These are phyloP conservation scores for Fusarium kyushuense DNA, from an alignment of 2,329 filamentous ascomycete genomes.

Conservation along the genomic window DNA sequence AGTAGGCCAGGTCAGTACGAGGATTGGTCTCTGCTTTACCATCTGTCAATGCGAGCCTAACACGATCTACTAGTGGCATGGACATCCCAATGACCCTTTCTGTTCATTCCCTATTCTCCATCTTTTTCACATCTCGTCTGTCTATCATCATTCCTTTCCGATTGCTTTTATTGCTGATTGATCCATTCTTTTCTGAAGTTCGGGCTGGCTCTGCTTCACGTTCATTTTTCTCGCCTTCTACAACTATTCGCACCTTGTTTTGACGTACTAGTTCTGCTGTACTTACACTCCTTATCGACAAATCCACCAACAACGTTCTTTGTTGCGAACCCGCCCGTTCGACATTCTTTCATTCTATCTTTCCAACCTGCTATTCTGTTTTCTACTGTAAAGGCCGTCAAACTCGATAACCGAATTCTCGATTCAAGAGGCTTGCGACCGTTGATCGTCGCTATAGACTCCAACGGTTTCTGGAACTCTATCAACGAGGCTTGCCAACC, in stretches of 20 bases:
- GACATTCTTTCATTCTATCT: conserved; percentile 43
- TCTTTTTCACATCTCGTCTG: conserved; percentile 36
- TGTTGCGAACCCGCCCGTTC: conserved; percentile 36
- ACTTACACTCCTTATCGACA: conserved; percentile 28
- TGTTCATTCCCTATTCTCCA: conserved; percentile 31
- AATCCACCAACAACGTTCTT: conserved; percentile 39
- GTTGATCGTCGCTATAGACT: conserved; percentile 30
- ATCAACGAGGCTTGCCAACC: conserved; percentile 28
- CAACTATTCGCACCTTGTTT: conserved; percentile 5
- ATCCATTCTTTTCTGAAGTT: conserved; percentile 37
- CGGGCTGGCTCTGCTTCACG: conserved; percentile 44
- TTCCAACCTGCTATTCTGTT: not conserved
- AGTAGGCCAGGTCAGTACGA: conserved; percentile 1
- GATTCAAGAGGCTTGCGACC: conserved; percentile 20
- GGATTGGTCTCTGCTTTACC: conserved; percentile 1
- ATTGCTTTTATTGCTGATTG: conserved; percentile 26
- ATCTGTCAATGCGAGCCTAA: conserved; percentile 22
- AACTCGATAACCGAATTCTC: conserved; percentile 10
- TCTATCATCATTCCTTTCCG: conserved; percentile 39
- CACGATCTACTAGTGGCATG: conserved; percentile 21
- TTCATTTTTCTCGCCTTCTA: conserved; percentile 31
- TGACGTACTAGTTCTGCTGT: conserved; percentile 11
- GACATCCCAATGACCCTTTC: conserved; percentile 22
- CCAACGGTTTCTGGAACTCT: conserved; percentile 30
- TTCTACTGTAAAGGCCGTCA: conserved; percentile 8